Conservation (phyloP, 129 eudicot species). For the Tagetes patula region DNA sequence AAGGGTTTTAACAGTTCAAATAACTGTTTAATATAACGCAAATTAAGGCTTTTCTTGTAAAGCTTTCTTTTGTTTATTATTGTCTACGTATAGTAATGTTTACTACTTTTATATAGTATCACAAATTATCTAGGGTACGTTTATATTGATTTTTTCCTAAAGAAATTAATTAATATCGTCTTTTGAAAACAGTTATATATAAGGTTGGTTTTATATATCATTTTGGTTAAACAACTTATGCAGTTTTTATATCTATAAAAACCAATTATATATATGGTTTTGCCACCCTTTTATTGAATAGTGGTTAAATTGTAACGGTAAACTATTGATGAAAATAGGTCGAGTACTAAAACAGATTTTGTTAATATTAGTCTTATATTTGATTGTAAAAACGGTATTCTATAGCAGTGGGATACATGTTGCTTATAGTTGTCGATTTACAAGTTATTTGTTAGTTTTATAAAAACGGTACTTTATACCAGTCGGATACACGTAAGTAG, state of each 20-base stretch:
- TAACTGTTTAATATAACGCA: constrained; percentile 33
- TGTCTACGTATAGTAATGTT: constrained; percentile 23
- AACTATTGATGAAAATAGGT: too few relatives aligned
- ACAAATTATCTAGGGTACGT: not conserved
- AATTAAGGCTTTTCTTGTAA: constrained; percentile 44
- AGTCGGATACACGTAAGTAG: too few relatives aligned
- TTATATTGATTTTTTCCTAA: constrained; percentile 28
- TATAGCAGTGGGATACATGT: too few relatives aligned
- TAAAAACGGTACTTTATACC: too few relatives aligned
- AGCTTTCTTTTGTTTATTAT: constrained; percentile 27
- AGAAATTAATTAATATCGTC: constrained; percentile 16
- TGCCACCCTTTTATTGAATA: not conserved
- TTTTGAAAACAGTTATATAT: constrained; percentile 1
- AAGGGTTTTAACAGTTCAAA: constrained; percentile 18
- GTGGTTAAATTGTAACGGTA: not conserved
- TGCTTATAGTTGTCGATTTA: too few relatives aligned
- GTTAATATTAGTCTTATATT: too few relatives aligned
- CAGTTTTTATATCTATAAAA: not conserved
- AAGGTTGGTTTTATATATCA: not conserved
- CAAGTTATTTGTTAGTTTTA: too few relatives aligned
- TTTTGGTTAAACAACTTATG: not conserved
- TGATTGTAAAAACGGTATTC: too few relatives aligned
- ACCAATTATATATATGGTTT: too few relatives aligned
- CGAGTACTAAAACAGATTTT: too few relatives aligned
- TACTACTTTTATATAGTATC: constrained; percentile 13